Percentiles rank a stretch among this genome's conserved stretches.
Evolutionary conservation across 2,329 filamentous ascomycete genomes (phyloP).

Genomic region (Fusarium mexicanum): DNA sequence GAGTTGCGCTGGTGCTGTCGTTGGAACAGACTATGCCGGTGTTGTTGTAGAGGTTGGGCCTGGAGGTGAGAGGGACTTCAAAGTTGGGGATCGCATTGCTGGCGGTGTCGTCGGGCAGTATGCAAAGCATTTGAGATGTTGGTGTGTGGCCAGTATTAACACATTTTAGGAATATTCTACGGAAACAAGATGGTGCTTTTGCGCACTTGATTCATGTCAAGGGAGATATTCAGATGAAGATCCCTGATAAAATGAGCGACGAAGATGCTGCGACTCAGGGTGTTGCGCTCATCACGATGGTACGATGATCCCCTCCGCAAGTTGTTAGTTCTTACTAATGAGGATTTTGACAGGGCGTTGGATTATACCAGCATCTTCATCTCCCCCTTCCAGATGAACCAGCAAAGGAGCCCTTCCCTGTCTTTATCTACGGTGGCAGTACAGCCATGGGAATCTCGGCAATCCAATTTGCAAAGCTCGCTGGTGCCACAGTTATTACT

Average conservation of each 20-base stretch:
- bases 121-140: background rate
- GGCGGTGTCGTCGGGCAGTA: conserved; percentile 7
- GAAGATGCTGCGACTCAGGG: conserved; percentile 58
- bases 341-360: conserved; percentile 47
- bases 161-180: background rate
- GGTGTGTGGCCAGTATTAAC: background rate
- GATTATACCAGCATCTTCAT: conserved; percentile 56
- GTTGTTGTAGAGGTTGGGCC: conserved; percentile 56
- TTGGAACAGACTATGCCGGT: conserved; percentile 59
- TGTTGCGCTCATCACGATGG: conserved; percentile 52
- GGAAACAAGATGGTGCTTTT: conserved; percentile 50
- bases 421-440: conserved; percentile 58
- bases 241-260: conserved; percentile 51
- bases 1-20: conserved; percentile 14
- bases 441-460: conserved; percentile 64
- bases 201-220: conserved; percentile 51
- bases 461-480: conserved; percentile 53
- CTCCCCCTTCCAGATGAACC: conserved; percentile 57
- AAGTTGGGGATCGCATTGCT: conserved; percentile 58
- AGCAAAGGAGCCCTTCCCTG: conserved; percentile 46
- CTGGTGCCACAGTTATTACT: conserved; percentile 48
- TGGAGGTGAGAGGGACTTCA: conserved; percentile 49
- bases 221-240: conserved; percentile 53
- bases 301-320: rapidly evolving
- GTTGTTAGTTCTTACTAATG: rapidly evolving